Percentiles rank a stretch among this genome's conserved stretches.
These are phyloP conservation scores for Pistacia integerrima DNA, from an alignment of 345 rosid genomes.

Conservation along the genomic window DNA sequence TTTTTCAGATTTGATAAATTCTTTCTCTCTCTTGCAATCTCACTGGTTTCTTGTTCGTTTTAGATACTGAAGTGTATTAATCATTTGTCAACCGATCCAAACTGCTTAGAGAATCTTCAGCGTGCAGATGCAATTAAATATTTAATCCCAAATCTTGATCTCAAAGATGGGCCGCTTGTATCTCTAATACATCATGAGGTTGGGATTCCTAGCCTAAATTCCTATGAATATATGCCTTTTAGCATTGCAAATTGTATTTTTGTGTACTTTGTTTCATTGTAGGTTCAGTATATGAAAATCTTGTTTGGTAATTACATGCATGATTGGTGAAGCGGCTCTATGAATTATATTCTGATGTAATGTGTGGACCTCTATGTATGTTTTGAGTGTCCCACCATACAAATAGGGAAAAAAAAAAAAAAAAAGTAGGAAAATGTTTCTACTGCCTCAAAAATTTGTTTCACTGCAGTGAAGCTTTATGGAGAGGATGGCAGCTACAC, in stretches of 20 bases:
- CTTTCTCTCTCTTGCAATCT: constrained; percentile 16
- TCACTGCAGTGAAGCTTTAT: too few relatives aligned
- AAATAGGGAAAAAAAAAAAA: neutral
- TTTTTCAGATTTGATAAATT: constrained; percentile 6
- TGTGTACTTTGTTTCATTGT: neutral
- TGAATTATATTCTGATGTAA: neutral
- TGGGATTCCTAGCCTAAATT: constrained; percentile 26
- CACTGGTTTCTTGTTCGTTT: constrained; percentile 22
- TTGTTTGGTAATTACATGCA: neutral
- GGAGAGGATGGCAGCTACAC: neutral
- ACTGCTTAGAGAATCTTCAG: constrained; percentile 96
- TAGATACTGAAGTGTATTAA: constrained; percentile 89
- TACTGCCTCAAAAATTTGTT: too few relatives aligned
- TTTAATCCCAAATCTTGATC: constrained; percentile 93
- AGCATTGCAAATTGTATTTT: neutral
- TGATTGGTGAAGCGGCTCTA: neutral
- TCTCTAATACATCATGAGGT: constrained; percentile 89
- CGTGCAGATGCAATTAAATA: constrained; percentile 94
- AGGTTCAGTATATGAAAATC: neutral
- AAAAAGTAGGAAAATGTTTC: too few relatives aligned
- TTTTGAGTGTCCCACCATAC: neutral
- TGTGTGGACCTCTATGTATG: neutral
- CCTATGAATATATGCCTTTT: neutral
- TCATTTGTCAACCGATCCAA: constrained; percentile 88
- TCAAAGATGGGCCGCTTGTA: constrained; percentile 84